phyloP scores from a whole-genome alignment of 305 asterid species.

The Euphrasia arctica region DNA sequence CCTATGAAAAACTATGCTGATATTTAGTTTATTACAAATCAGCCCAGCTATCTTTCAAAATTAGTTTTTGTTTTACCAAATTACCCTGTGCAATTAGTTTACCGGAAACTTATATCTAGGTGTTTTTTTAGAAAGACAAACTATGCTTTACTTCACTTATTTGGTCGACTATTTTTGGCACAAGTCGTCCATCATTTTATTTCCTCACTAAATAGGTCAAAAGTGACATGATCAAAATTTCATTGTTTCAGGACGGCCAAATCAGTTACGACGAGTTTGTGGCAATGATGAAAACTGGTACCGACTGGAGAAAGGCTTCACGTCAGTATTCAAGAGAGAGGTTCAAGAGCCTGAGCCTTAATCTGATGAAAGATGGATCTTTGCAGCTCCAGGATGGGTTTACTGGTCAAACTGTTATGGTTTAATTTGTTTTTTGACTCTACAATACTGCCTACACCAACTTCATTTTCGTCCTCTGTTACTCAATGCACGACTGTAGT shows the following conservation, averaged over 20 bases:
- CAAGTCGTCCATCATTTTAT: too few species aligned
- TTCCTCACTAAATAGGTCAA: not conserved
- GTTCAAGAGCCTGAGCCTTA: conserved; percentile 91
- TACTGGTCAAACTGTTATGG: conserved; percentile 76
- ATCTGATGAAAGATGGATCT: conserved; percentile 95
- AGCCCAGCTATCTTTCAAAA: too few species aligned
- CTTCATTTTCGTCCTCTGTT: not conserved
- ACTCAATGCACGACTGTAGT: not conserved
- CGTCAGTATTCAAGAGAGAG: conserved; percentile 93
- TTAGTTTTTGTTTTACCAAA: too few species aligned
- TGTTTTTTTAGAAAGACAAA: too few species aligned
- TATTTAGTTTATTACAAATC: too few species aligned
- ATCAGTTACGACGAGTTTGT: conserved; percentile 87
- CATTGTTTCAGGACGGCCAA: conserved; percentile 71
- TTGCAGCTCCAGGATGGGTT: conserved; percentile 84
- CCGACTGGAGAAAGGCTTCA: conserved; percentile 98
- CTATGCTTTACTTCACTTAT: too few species aligned
- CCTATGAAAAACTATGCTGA: too few species aligned
- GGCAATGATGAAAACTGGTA: conserved; percentile 95
- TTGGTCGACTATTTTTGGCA: too few species aligned
- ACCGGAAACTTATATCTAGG: too few species aligned
- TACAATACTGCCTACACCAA: not conserved
- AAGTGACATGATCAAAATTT: conserved; percentile 10
- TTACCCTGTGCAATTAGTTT: too few species aligned
- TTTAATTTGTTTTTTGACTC: not conserved